A percentile compares a stretch with the other conserved stretches of the same genome.
These are phyloP conservation scores for Elsinoe perseae DNA, from an alignment of 2,329 filamentous ascomycete species.

Conservation along the genomic window DNA sequence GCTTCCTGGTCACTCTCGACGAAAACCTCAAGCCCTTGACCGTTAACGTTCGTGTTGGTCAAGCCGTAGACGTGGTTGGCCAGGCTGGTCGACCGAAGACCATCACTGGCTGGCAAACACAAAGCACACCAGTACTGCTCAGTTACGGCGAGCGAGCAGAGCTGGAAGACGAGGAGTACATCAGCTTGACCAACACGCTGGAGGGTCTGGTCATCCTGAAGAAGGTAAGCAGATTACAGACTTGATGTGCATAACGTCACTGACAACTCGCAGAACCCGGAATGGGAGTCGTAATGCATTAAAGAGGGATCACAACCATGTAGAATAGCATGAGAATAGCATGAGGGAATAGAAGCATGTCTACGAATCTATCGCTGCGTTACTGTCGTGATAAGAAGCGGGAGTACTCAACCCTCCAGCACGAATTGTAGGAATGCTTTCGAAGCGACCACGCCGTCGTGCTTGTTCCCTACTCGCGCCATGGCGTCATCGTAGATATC, in stretches of 20 bases:
- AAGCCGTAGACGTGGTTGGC: constrained; percentile 95
- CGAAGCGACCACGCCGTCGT: constrained; percentile 73
- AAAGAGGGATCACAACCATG: background rate
- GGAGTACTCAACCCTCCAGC: constrained; percentile 41
- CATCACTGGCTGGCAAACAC: constrained; percentile 98
- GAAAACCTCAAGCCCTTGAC: constrained; percentile 89
- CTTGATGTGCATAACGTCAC: background rate
- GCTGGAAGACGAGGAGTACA: constrained; percentile 94
- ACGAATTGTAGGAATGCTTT: constrained; percentile 71
- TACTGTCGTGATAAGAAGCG: background rate
- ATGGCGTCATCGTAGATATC: constrained; percentile 62
- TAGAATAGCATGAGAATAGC: constrained; percentile 3
- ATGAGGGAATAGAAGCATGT: constrained; percentile 12
- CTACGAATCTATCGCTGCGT: constrained; percentile 11
- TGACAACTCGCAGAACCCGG: constrained; percentile 34
- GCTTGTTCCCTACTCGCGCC: constrained; percentile 54
- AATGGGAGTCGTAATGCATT: constrained; percentile 31
- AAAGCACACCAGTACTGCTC: constrained; percentile 93
- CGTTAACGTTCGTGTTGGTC: constrained; percentile 93
- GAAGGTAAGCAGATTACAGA: constrained; percentile 61
- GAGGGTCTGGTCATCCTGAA: constrained; percentile 93
- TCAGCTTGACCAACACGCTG: constrained; percentile 80
- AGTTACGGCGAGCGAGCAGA: constrained; percentile 94
- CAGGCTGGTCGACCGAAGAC: constrained; percentile 97
- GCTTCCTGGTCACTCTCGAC: constrained; percentile 92